Evolutionary conservation across 1,284 basidiomycete genomes (phyloP).

Genomic region (Moniliophthora roreri): DNA sequence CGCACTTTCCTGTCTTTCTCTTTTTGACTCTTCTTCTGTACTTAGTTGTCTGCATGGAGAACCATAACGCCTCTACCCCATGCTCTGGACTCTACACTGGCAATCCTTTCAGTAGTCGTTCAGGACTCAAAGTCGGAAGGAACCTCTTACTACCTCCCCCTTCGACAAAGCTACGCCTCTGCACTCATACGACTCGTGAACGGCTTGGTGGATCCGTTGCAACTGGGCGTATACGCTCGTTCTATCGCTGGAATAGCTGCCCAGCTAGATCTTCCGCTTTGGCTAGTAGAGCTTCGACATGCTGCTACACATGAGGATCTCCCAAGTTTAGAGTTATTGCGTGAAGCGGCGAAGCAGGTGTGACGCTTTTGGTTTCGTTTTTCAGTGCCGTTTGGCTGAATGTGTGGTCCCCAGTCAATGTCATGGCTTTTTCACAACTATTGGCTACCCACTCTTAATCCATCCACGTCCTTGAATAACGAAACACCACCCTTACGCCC

Average conservation of each 20-base stretch:
- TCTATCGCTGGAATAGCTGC: conserved; percentile 89
- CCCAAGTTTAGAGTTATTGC: conserved; percentile 80
- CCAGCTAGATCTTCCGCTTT: conserved; percentile 83
- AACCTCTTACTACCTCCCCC: conserved; percentile 39
- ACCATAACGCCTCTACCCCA: conserved; percentile 70
- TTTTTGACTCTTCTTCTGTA: conserved; percentile 14
- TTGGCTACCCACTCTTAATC: conserved; percentile 73
- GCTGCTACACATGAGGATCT: conserved; percentile 96
- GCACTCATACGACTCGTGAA: conserved; percentile 92
- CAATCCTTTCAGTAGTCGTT: conserved; percentile 62
- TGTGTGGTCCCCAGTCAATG: conserved; percentile 53
- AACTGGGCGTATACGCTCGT: conserved; percentile 84
- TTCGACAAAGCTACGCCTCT: conserved; percentile 71
- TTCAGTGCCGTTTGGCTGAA: neutral
- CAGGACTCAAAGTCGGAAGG: conserved; percentile 39
- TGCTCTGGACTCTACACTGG: conserved; percentile 71
- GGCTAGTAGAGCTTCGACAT: conserved; percentile 94
- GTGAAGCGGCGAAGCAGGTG: conserved; percentile 76
- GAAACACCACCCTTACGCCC: conserved; percentile 43
- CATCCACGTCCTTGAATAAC: conserved; percentile 35
- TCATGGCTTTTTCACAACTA: conserved; percentile 81
- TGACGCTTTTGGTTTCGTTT: conserved; percentile 16
- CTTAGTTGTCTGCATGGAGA: conserved; percentile 79
- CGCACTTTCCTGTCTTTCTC: conserved; percentile 7
- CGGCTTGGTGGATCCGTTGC: conserved; percentile 91